Evolutionary conservation across 768 basidiomycete species (phyloP).

Genomic region (Hysterangium stoloniferum): DNA sequence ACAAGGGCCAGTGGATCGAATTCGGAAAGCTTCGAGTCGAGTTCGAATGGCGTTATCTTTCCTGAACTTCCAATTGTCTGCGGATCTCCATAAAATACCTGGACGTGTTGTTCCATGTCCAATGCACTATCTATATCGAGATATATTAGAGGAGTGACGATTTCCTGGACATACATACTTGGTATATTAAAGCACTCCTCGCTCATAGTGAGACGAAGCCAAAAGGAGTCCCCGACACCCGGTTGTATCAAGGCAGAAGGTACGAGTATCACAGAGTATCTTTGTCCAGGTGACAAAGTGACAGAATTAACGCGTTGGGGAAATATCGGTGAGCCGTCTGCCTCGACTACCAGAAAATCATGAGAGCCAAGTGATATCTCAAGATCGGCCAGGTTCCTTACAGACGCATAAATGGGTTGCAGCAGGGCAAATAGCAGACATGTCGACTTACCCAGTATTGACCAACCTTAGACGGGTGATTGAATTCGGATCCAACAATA

Average conservation of each 20-base stretch:
- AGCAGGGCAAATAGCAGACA: no score
- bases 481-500: constrained; percentile 4
- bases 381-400: constrained; percentile 10
- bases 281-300: constrained; percentile 12
- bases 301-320: constrained; percentile 11
- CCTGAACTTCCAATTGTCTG: background rate
- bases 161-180: background rate
- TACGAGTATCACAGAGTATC: constrained; percentile 14
- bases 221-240: constrained; percentile 8
- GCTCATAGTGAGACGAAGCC: constrained; percentile 8
- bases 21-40: background rate
- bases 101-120: constrained; percentile 5
- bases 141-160: background rate
- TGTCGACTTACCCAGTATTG: constrained; percentile 13
- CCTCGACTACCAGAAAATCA: constrained; percentile 11
- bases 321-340: constrained; percentile 13
- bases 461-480: constrained; percentile 11
- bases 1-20: constrained; percentile 1
- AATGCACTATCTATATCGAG: constrained; percentile 2
- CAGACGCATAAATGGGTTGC: background rate
- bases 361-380: constrained; percentile 14
- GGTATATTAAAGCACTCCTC: constrained; percentile 11
- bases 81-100: constrained; percentile 8
- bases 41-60: background rate
- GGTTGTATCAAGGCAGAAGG: background rate